Evolutionary conservation across 371 early-diverging fungal species (phyloP), one percentile per base, ranked within the genome.

Genomic region (Capillidium heterosporum): DNA sequence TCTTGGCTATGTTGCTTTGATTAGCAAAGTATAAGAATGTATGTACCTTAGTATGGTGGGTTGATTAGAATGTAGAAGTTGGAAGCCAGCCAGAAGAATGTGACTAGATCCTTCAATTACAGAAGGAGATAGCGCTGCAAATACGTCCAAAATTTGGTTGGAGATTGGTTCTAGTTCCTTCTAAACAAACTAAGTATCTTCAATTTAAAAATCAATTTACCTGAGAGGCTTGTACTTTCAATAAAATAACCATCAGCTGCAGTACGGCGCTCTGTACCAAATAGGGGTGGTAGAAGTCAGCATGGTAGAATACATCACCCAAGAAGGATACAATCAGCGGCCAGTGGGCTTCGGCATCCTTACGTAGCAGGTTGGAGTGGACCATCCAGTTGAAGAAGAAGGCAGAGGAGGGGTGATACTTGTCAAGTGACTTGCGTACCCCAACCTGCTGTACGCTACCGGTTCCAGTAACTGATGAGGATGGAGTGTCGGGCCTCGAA

Each of bases 361-460:
- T 43, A 28, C 19, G 41, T 5, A 10, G 5, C 21, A 19, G 10
- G 21, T 10, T 55, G 11, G 53, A 11, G 11, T 29, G 35, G 26
- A 55, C 55, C 7, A 55, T 42, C 55, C 55, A 55, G 27, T 28
- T 32, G 28, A 55, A 27, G 55, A 55, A 55, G 26, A 55, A 40
- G 15, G 43, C 43, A 10, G 42, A 42, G 24, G 55, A 55, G 8
- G 55, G 55, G 8, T 7, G 28, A 23, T 55, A 55, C 23, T 39
- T 55, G 40, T 21, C 55, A 2, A 15, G 5, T 13, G 19, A 19
- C 27, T 55, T 40, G 35, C 17, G 35, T 35, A 35, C 35, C 7
- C 13, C 13, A 35, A 7, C 13, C 35, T 4, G 4, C 13, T 35
- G 35, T 7, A 35, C 35, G 35, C 13, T 4, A 13, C 7, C 13